phyloP scores from a whole-genome alignment of 208 protist genomes.

The Angomonas deanei region DNA sequence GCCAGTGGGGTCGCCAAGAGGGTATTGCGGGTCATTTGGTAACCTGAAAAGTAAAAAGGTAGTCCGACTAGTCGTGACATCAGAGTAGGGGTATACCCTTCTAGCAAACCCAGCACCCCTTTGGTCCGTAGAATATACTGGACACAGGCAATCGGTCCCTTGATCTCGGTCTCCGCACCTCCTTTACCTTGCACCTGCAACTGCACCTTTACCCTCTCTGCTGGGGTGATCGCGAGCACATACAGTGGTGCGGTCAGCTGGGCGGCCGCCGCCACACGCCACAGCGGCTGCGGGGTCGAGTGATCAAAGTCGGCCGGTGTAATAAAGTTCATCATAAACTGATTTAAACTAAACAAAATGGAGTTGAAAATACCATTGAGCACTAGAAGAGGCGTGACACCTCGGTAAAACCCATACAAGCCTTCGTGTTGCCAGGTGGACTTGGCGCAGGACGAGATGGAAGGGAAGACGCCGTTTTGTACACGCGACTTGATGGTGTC shows the following conservation, averaged over 20 bases:
- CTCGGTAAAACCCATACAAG: constrained; percentile 54
- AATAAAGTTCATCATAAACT: constrained; percentile 47
- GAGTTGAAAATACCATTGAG: constrained; percentile 65
- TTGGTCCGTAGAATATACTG: constrained; percentile 26
- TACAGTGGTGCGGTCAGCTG: constrained; percentile 62
- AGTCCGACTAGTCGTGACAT: constrained; percentile 53
- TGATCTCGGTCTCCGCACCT: constrained; percentile 20
- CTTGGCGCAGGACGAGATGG: constrained; percentile 27
- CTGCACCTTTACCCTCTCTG: constrained; percentile 68
- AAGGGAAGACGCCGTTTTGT: constrained; percentile 55
- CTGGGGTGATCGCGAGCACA: constrained; percentile 44
- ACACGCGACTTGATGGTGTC: constrained; percentile 71
- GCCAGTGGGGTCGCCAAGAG: constrained; percentile 17
- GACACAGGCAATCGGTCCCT: constrained; percentile 34
- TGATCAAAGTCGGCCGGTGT: constrained; percentile 29
- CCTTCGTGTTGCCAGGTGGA: constrained; percentile 48
- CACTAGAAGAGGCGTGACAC: constrained; percentile 42
- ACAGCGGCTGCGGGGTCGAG: constrained; percentile 24
- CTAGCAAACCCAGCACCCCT: constrained; percentile 35
- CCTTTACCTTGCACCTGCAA: constrained; percentile 49
- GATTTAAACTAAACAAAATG: constrained; percentile 63
- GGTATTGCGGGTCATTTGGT: constrained; percentile 21
- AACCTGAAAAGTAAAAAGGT: constrained; percentile 69
- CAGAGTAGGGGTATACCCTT: constrained; percentile 53
- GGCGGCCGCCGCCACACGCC: constrained; percentile 47